Evolutionary conservation across 2,329 filamentous ascomycete genomes (phyloP).

Genomic region (Herpomyces periplanetae): DNA sequence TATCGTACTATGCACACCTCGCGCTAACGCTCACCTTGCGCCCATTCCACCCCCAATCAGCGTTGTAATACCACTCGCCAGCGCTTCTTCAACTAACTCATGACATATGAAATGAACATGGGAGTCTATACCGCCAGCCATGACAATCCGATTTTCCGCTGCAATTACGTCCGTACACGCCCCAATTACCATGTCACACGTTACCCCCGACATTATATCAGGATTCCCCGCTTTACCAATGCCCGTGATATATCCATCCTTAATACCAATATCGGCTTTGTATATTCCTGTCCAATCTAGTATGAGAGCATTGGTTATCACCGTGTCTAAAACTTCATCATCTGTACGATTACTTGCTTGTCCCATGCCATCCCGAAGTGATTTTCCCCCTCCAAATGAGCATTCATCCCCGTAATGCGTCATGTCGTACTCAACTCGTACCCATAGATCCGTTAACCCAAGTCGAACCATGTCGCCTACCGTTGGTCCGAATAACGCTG

Average conservation of each 20-base stretch:
- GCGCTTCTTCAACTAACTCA: slow-evolving; percentile 46
- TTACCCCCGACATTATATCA: slow-evolving; percentile 74
- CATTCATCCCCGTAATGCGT: slow-evolving; percentile 72
- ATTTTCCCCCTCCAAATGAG: slow-evolving; percentile 79
- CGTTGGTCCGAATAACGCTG: slow-evolving; percentile 67
- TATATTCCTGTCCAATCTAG: slow-evolving; percentile 73
- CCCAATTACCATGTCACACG: slow-evolving; percentile 37
- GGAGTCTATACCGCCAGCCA: slow-evolving; percentile 52
- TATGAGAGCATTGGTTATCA: slow-evolving; percentile 59
- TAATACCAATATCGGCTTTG: slow-evolving; percentile 85
- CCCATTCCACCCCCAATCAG: slow-evolving; percentile 68
- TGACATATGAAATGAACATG: slow-evolving; percentile 89
- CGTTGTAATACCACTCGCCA: slow-evolving; percentile 56
- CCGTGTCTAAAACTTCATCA: slow-evolving; percentile 33
- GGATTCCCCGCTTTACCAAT: slow-evolving; percentile 88
- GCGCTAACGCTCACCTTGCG: slow-evolving; percentile 18
- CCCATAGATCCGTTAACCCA: slow-evolving; percentile 53
- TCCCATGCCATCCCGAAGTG: slow-evolving; percentile 72
- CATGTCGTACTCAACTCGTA: slow-evolving; percentile 51
- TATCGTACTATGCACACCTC: background rate
- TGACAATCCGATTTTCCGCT: slow-evolving; percentile 59
- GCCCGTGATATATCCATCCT: slow-evolving; percentile 41
- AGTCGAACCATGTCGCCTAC: slow-evolving; percentile 49
- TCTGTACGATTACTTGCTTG: slow-evolving; percentile 42
- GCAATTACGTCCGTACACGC: slow-evolving; percentile 70